phyloP scores from a whole-genome alignment of 2,329 filamentous ascomycete genomes.

The Colletotrichum echinochloae region DNA sequence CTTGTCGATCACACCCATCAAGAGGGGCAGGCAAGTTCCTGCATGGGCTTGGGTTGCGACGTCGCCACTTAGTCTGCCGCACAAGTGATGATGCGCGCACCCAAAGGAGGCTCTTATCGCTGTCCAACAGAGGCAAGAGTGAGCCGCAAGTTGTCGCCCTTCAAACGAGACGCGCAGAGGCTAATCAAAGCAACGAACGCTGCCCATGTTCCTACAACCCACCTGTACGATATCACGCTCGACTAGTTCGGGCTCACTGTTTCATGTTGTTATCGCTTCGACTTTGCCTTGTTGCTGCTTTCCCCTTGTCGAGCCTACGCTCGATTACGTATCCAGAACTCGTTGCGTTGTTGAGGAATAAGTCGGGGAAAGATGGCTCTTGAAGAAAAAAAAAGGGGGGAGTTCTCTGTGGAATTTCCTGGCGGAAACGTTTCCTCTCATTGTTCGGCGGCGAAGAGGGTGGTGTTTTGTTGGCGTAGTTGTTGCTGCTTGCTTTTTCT shows the following conservation, averaged over 20 bases:
- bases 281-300: background rate
- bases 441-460: constrained; percentile 31
- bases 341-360: constrained; percentile 43
- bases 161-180: constrained; percentile 31
- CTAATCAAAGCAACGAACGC: constrained; percentile 28
- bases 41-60: constrained; percentile 7
- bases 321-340: constrained; percentile 17
- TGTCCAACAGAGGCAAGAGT: background rate
- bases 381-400: constrained; percentile 38
- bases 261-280: constrained; percentile 30
- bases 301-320: background rate
- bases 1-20: background rate
- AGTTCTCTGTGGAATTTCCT: constrained; percentile 43
- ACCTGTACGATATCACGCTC: constrained; percentile 40
- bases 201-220: constrained; percentile 29
- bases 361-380: constrained; percentile 40
- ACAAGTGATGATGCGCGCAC: constrained; percentile 20
- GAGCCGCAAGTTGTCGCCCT: constrained; percentile 9
- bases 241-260: constrained; percentile 32
- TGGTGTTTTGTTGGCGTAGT: constrained; percentile 40
- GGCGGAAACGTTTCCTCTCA: constrained; percentile 38
- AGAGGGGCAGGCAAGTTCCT: constrained; percentile 26
- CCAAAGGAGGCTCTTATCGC: background rate
- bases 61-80: constrained; percentile 19
- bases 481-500: constrained; percentile 9